Percentiles rank a stretch among this genome's conserved stretches.
Evolutionary conservation across 495 filamentous ascomycete species (phyloP).

Genomic region (Penicillium simplicissimum): DNA sequence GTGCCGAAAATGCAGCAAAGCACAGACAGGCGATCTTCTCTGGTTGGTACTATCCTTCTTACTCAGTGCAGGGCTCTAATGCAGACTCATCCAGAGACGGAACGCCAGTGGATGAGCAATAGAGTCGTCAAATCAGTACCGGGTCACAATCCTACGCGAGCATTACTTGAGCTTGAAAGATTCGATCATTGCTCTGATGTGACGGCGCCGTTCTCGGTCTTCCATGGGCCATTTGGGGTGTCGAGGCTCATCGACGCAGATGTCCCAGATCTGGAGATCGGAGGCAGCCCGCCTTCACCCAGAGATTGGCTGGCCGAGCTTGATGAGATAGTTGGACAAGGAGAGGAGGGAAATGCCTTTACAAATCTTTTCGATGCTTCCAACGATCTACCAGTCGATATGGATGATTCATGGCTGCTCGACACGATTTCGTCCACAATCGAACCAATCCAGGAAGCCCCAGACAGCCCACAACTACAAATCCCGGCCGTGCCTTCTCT

Average conservation of each 20-base stretch:
- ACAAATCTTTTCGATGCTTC: background rate
- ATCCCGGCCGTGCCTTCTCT: background rate
- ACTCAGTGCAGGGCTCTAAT: background rate
- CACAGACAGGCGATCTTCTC: constrained; percentile 23
- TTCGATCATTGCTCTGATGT: background rate
- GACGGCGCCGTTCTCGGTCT: constrained; percentile 2
- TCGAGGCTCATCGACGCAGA: constrained; percentile 5
- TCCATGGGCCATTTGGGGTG: constrained; percentile 25
- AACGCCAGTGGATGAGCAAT: constrained; percentile 21
- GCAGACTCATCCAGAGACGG: constrained; percentile 11
- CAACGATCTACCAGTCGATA: background rate
- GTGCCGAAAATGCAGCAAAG: constrained; percentile 21
- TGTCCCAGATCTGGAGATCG: background rate
- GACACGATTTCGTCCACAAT: background rate
- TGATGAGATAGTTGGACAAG: background rate
- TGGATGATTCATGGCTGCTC: background rate
- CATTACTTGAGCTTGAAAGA: constrained; percentile 17
- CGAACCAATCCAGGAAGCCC: background rate
- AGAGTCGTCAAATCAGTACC: constrained; percentile 6
- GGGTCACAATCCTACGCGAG: constrained; percentile 8
- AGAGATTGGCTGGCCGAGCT: constrained; percentile 11
- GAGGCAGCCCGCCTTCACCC: background rate
- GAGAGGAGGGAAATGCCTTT: background rate
- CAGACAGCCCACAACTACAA: background rate
- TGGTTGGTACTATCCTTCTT: constrained; percentile 1